A percentile compares a stretch with the other conserved stretches of the same genome.
phyloP scores from a whole-genome alignment of 768 basidiomycete genomes.

The Rhizopogon vesiculosus region DNA sequence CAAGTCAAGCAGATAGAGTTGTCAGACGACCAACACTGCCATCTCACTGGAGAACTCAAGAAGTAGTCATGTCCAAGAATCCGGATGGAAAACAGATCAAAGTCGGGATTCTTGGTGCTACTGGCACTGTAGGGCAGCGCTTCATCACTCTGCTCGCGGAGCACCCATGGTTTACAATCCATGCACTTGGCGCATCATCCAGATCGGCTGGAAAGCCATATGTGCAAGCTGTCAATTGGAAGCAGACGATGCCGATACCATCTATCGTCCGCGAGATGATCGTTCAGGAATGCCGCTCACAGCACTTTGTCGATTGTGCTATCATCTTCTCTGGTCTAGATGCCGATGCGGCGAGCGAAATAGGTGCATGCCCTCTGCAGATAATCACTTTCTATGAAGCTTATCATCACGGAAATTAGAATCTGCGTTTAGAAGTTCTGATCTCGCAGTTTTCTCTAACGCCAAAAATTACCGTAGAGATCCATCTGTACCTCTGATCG shows the following conservation, averaged over 20 bases:
- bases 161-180: conserved; percentile 89
- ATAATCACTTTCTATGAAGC: not conserved
- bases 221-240: conserved; percentile 74
- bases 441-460: conserved; percentile 93
- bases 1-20: not conserved
- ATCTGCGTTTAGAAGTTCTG: conserved; percentile 77
- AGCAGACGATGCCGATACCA: conserved; percentile 79
- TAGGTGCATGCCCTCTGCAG: conserved; percentile 48
- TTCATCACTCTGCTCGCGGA: conserved; percentile 84
- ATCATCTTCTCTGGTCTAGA: conserved; percentile 96
- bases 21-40: not conserved
- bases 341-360: conserved; percentile 90
- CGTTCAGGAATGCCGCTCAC: conserved; percentile 73
- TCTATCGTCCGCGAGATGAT: conserved; percentile 44
- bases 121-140: conserved; percentile 93
- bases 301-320: conserved; percentile 73
- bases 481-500: conserved; percentile 89
- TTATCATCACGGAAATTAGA: conserved; percentile 43
- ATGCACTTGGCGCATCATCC: conserved; percentile 84
- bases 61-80: conserved; percentile 14
- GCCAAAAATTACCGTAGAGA: conserved; percentile 96
- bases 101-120: conserved; percentile 84
- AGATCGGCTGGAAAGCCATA: conserved; percentile 87
- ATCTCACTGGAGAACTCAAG: not conserved
- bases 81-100: conserved; percentile 25